These are phyloP conservation scores for Hirschfeldia incana DNA, from an alignment of 345 rosid genomes.

Conservation along the genomic window DNA sequence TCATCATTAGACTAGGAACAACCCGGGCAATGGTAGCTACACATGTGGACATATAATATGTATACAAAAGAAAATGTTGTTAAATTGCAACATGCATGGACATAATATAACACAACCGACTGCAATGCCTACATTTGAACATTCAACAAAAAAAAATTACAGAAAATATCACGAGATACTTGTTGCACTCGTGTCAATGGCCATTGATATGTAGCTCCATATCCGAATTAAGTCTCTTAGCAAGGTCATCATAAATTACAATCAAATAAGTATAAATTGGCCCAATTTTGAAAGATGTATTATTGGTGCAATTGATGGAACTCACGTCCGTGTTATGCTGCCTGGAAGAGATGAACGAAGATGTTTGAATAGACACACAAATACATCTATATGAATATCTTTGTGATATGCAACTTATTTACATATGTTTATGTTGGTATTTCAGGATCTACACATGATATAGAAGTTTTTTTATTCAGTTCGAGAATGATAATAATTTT, in stretches of 20 bases:
- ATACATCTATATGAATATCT: not conserved
- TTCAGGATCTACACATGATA: not conserved
- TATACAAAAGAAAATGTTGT: no score
- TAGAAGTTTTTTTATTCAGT: not conserved
- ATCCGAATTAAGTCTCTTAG: not conserved
- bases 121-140: not conserved
- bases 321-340: no score
- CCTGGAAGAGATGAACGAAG: not conserved
- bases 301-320: not conserved
- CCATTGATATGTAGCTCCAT: not conserved
- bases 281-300: not conserved
- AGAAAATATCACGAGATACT: not conserved
- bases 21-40: no score
- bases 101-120: not conserved
- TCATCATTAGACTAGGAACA: no score
- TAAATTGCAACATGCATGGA: not conserved
- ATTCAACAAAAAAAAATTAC: not conserved
- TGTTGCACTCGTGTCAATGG: not conserved
- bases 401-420: not conserved
- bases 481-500: no score
- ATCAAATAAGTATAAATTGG: not conserved
- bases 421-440: not conserved
- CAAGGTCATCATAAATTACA: not conserved
- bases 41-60: no score
- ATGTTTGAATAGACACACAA: not conserved